Evolutionary conservation across 2,329 filamentous ascomycete genomes (phyloP).

Genomic region (Pseudogymnoascus sp.): DNA sequence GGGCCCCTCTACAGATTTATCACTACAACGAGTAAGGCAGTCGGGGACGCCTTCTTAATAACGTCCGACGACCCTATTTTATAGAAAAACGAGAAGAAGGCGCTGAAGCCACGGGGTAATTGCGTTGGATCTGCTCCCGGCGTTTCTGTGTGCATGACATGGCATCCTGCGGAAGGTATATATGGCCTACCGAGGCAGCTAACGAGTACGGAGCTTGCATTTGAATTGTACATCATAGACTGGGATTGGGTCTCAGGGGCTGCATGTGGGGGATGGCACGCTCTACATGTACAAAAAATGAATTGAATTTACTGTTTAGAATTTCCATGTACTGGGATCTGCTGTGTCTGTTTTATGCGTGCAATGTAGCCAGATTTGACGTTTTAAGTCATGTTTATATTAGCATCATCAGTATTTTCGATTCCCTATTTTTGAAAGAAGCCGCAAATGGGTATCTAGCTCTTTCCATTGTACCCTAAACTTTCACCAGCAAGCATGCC

Average conservation of each 20-base stretch:
- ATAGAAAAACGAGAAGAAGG: background rate
- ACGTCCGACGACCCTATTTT: background rate
- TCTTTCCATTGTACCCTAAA: background rate
- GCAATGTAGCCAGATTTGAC: background rate
- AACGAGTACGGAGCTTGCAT: background rate
- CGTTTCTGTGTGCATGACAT: background rate
- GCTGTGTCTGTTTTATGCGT: background rate
- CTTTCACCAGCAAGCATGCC: background rate
- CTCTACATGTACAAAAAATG: background rate
- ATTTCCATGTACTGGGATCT: background rate
- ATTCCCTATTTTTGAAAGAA: background rate
- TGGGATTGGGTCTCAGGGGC: background rate
- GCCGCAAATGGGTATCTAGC: background rate
- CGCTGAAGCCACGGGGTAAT: background rate
- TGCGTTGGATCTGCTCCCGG: background rate
- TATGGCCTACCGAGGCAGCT: background rate
- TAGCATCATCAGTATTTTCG: background rate
- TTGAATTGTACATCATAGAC: background rate
- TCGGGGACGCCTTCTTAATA: background rate
- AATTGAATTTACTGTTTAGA: background rate
- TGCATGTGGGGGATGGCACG: background rate
- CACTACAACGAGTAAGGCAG: constrained; percentile 74
- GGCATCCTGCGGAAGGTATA: background rate
- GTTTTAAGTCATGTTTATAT: background rate
- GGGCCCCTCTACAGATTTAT: constrained; percentile 55